Evolutionary conservation across 768 basidiomycete genomes (phyloP), one percentile per base, ranked within the genome.

Genomic region (Tulasnella sp.): DNA sequence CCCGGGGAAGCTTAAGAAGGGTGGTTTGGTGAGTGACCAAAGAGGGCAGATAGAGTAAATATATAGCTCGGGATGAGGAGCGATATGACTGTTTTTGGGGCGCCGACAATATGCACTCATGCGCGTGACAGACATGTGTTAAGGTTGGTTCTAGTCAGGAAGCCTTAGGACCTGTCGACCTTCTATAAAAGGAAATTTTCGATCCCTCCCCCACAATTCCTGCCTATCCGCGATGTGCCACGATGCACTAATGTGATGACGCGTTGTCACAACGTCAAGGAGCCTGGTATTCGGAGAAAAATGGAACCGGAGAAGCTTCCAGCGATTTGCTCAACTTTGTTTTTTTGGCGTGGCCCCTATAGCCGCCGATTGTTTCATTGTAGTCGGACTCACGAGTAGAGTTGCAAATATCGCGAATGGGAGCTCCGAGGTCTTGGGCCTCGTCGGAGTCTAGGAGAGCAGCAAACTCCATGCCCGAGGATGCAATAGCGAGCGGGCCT

Each of bases 331-430:
- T 45, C 42, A 45, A 45, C 42, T 45, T 45, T 45, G 42, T 45
- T 45, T 45, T 19, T 17, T n/a, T n/a, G n/a, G n/a, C n/a, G n/a
- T n/a, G n/a, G n/a, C n/a, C n/a, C n/a, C n/a, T n/a, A n/a, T n/a
- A n/a, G n/a, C n/a, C n/a, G n/a, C n/a, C n/a, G n/a, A n/a, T n/a
- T n/a, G n/a, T n/a, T n/a, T n/a, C n/a, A n/a, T n/a, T n/a, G n/a
- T n/a, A n/a, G n/a, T n/a, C n/a, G n/a, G n/a, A n/a, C n/a, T n/a
- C n/a, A n/a, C n/a, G 89, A 0, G 96, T 92, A 1, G 95, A 95
- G 82, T 97, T 97, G 89, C 96, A 97, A 78, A 97, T 91, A 84
- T 97, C 97, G 78, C 92, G 90, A 31, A 94, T 89, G 34, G 91
- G 91, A 75, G 88, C 87, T 69, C 94, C 89, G 69, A 93, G 82